Evolutionary conservation across 495 filamentous ascomycete genomes (phyloP).

Genomic region (Elaphomyces granulatus): DNA sequence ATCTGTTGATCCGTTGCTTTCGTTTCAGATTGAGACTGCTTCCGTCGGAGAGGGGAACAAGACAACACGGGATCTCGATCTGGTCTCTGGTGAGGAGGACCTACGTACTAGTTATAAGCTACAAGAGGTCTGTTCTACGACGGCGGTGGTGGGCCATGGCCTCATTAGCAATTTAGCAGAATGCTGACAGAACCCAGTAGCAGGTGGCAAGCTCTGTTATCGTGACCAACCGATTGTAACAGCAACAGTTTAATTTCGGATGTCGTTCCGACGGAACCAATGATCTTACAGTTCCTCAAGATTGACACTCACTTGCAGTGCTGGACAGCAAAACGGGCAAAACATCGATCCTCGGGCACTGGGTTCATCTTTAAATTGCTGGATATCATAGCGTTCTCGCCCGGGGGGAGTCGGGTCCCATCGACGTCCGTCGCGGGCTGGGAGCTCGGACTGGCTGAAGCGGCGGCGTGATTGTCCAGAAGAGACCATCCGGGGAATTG

Average conservation of each 20-base stretch:
- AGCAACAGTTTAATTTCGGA: too few relatives aligned
- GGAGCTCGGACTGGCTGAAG: too few relatives aligned
- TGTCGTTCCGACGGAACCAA: too few relatives aligned
- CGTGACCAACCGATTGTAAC: too few relatives aligned
- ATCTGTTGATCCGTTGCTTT: neutral
- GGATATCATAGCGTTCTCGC: neutral
- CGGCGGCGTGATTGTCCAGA: too few relatives aligned
- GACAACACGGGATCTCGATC: neutral
- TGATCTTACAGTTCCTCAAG: too few relatives aligned
- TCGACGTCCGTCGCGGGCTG: too few relatives aligned
- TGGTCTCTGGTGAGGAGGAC: neutral
- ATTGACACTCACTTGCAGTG: too few relatives aligned
- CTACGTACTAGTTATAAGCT: neutral
- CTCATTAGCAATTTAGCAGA: neutral
- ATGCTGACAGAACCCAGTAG: neutral
- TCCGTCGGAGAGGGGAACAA: neutral
- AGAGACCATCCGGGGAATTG: too few relatives aligned
- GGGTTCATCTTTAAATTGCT: neutral
- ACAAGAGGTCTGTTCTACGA: neutral
- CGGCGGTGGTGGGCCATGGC: neutral
- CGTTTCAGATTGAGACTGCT: neutral
- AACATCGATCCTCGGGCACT: too few relatives aligned
- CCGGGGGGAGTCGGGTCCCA: neutral
- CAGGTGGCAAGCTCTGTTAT: too few relatives aligned
- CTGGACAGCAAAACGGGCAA: too few relatives aligned